These are phyloP conservation scores for Mycena galopus DNA, from an alignment of 768 basidiomycete genomes.

Conservation along the genomic window DNA sequence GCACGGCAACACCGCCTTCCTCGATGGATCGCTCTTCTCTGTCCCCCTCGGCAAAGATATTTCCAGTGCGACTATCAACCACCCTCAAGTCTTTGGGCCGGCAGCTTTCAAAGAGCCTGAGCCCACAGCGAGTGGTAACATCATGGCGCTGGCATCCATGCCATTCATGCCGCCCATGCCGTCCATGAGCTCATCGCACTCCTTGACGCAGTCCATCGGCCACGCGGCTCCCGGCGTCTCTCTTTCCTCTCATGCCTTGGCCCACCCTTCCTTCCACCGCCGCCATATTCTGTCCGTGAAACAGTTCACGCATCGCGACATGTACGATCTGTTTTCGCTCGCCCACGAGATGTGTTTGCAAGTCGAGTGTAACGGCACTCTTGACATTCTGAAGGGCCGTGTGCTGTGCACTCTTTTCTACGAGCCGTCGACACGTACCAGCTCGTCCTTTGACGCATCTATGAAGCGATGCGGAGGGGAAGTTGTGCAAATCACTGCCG, in stretches of 20 bases:
- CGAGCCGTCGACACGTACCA: constrained; percentile 96
- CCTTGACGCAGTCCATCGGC: constrained; percentile 33
- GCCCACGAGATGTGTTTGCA: constrained; percentile 98
- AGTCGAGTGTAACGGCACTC: constrained; percentile 89
- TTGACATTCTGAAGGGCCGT: constrained; percentile 92
- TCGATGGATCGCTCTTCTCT: constrained; percentile 83
- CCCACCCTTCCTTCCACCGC: constrained; percentile 91
- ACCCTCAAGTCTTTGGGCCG: constrained; percentile 42
- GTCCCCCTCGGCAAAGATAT: constrained; percentile 78
- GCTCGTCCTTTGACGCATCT: constrained; percentile 95
- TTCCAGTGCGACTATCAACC: constrained; percentile 69
- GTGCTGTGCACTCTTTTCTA: constrained; percentile 95
- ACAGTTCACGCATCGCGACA: constrained; percentile 89
- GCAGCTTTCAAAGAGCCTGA: constrained; percentile 47
- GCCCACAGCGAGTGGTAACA: constrained; percentile 35
- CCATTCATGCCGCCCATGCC: constrained; percentile 20
- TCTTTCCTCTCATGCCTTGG: constrained; percentile 58
- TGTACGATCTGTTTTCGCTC: constrained; percentile 93
- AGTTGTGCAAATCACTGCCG: constrained; percentile 87
- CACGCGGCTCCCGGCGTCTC: constrained; percentile 53
- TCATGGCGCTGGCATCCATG: constrained; percentile 44
- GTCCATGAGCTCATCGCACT: constrained; percentile 22
- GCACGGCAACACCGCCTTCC: constrained; percentile 88
- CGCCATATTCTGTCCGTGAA: constrained; percentile 95
- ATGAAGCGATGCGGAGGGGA: constrained; percentile 99